Evolutionary conservation across 2,329 filamentous ascomycete genomes (phyloP).

Genomic region (Claviceps arundinis): DNA sequence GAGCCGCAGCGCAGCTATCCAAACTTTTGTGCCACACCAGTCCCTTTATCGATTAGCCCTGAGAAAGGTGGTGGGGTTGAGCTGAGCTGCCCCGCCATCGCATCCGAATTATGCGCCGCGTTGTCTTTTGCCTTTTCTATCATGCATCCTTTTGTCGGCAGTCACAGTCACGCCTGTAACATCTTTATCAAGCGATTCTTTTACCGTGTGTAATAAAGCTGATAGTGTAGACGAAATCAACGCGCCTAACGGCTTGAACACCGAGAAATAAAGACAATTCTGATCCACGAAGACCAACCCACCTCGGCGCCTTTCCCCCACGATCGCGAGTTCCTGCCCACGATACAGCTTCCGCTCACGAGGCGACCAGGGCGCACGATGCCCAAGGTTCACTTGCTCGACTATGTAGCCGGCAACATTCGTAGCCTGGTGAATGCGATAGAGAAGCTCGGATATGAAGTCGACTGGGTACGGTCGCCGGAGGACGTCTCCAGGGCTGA

Average conservation of each 20-base stretch:
- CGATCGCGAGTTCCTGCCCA: neutral
- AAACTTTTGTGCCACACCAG: neutral
- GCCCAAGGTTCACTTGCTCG: slow-evolving; percentile 63
- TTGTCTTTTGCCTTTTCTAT: neutral
- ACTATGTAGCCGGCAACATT: slow-evolving; percentile 95
- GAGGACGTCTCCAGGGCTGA: slow-evolving; percentile 76
- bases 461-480: slow-evolving; percentile 82
- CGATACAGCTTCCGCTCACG: neutral
- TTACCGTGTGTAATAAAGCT: too few relatives aligned
- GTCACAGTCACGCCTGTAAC: neutral
- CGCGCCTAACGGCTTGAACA: too few relatives aligned
- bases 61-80: neutral
- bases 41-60: neutral
- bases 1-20: neutral
- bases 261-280: too few relatives aligned
- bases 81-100: slow-evolving; percentile 14
- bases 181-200: neutral
- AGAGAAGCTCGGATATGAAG: slow-evolving; percentile 83
- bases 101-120: slow-evolving; percentile 6
- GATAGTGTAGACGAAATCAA: too few relatives aligned
- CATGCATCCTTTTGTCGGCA: neutral
- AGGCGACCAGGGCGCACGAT: slow-evolving; percentile 30
- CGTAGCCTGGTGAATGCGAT: slow-evolving; percentile 95
- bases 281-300: neutral
- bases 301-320: neutral